Conservation (phyloP, 768 basidiomycete genomes). For the Lentinula guzmanii region DNA sequence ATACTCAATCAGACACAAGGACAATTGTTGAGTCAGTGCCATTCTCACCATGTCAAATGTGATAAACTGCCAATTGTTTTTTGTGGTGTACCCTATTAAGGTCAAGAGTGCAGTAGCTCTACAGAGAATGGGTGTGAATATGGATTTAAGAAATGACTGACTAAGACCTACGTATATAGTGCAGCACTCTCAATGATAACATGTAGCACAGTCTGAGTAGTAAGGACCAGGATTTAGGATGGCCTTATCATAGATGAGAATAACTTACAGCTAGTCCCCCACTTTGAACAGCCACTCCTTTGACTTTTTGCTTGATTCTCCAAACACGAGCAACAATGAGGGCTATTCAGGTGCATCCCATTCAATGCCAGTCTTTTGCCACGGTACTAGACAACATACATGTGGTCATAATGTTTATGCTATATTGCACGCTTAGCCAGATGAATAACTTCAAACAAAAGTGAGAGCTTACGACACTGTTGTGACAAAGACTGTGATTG, state of each 20-base stretch:
- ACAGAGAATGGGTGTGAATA: background rate
- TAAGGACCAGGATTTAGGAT: no score
- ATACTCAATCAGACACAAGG: background rate
- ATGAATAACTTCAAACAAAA: background rate
- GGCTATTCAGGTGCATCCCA: background rate
- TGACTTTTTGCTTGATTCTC: background rate
- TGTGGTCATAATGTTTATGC: background rate
- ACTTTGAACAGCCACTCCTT: background rate
- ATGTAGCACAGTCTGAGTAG: background rate
- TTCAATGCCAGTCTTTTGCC: background rate
- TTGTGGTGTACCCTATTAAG: background rate
- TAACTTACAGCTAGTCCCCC: background rate
- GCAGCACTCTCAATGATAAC: constrained; percentile 1
- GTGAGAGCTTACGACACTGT: background rate
- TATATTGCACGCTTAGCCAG: background rate
- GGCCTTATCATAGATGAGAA: background rate
- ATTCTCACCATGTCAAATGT: background rate
- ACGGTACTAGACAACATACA: background rate
- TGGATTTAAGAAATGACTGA: background rate
- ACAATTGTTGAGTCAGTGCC: background rate
- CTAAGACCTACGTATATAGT: background rate
- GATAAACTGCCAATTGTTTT: background rate
- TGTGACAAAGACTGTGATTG: background rate
- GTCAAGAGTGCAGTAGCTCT: background rate
- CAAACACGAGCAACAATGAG: background rate